A percentile compares a stretch with the other conserved stretches of the same genome.
These are phyloP conservation scores for Kluyveromyces sp. DNA, from an alignment of 1,139 yeast species.

Conservation along the genomic window DNA sequence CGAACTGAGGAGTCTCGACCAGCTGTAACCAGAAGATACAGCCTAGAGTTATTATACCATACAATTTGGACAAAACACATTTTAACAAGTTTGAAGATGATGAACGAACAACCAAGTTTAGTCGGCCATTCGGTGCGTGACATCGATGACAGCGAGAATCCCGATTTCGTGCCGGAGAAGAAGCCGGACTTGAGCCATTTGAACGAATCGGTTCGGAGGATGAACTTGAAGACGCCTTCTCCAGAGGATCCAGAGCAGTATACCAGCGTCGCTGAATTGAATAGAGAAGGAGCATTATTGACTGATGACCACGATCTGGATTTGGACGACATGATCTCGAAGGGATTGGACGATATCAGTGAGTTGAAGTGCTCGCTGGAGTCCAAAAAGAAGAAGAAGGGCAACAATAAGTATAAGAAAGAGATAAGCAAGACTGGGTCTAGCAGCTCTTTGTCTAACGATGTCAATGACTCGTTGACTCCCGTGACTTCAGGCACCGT, in stretches of 20 bases:
- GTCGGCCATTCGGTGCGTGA: conserved; percentile 26
- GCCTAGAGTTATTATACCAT: too few species aligned
- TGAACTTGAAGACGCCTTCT: conserved; percentile 15
- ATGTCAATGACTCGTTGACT: conserved; percentile 12
- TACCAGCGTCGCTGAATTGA: conserved; percentile 27
- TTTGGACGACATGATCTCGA: conserved; percentile 18
- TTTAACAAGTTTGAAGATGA: too few species aligned
- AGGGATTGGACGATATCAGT: conserved; percentile 16
- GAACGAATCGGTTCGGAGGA: conserved; percentile 13
- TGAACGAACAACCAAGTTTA: conserved; percentile 16
- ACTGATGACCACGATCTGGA: conserved; percentile 27
- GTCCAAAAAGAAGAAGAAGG: conserved; percentile 11
- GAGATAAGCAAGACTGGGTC: not conserved
- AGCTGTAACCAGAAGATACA: too few species aligned
- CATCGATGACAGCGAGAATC: conserved; percentile 19
- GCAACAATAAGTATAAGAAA: too few species aligned
- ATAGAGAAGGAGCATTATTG: conserved; percentile 28
- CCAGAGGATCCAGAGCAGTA: conserved; percentile 17
- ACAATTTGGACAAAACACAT: too few species aligned
- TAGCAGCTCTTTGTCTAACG: conserved; percentile 4
- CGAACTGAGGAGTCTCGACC: too few species aligned
- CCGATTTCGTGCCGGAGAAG: conserved; percentile 13
- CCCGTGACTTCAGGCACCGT: conserved; percentile 16
- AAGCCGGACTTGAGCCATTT: conserved; percentile 17
- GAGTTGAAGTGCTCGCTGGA: conserved; percentile 15